phyloP scores from a whole-genome alignment of 306 rosid species.

The Acacia crassicarpa region DNA sequence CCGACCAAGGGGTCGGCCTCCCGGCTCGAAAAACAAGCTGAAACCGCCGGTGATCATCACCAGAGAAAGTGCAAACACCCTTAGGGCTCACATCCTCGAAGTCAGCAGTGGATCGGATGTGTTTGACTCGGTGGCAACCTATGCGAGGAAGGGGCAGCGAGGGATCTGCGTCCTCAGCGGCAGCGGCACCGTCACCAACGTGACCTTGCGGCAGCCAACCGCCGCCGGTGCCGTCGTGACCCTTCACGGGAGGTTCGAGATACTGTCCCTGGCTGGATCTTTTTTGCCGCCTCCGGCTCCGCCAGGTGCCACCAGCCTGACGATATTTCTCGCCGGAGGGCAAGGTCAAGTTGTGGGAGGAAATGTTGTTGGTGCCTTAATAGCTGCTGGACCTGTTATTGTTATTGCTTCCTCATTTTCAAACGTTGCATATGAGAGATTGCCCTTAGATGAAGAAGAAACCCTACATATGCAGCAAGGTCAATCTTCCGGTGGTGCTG shows the following conservation, averaged over 20 bases:
- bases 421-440: conserved; percentile 85
- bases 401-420: conserved; percentile 91
- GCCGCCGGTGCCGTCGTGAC: conserved; percentile 59
- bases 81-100: conserved; percentile 90
- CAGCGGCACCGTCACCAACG: conserved; percentile 79
- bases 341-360: conserved; percentile 95
- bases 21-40: background rate
- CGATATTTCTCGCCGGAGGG: conserved; percentile 79
- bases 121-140: conserved; percentile 78
- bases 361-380: conserved; percentile 78
- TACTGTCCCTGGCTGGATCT: conserved; percentile 72
- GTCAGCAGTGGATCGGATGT: conserved; percentile 77
- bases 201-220: conserved; percentile 66
- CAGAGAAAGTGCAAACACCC: conserved; percentile 81
- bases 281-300: conserved; percentile 94
- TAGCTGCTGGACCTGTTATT: conserved; percentile 83
- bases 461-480: background rate
- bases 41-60: conserved; percentile 70
- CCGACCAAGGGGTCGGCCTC: conserved; percentile 63
- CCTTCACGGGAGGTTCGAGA: conserved; percentile 75
- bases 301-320: conserved; percentile 80
- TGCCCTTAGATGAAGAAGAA: conserved; percentile 89
- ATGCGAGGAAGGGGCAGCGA: conserved; percentile 71
- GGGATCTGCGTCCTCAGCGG: conserved; percentile 92
- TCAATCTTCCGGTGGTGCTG: background rate